Conservation (phyloP, 2,329 filamentous ascomycete species). For the Alternaria novae-zelandiae region DNA sequence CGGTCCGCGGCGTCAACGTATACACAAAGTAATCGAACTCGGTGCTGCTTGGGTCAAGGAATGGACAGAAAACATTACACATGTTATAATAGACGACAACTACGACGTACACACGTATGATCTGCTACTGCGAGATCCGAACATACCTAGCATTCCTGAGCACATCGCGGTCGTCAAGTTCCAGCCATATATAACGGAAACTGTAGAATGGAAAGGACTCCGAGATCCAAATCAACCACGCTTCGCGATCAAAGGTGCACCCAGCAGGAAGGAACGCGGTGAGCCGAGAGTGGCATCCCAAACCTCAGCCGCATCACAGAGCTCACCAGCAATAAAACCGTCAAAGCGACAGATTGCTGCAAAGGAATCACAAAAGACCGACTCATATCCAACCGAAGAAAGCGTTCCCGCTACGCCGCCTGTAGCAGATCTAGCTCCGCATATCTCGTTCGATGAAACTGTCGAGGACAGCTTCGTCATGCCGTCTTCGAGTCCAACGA, state of each 20-base stretch:
- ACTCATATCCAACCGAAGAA: constrained; percentile 49
- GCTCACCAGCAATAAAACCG: constrained; percentile 60
- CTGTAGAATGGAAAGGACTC: constrained; percentile 49
- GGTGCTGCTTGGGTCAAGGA: constrained; percentile 74
- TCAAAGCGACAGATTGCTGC: constrained; percentile 50
- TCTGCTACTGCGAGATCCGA: constrained; percentile 67
- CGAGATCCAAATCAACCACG: constrained; percentile 62
- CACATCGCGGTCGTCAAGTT: constrained; percentile 58
- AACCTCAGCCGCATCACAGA: constrained; percentile 23
- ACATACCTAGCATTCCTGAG: constrained; percentile 29
- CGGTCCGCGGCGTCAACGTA: constrained; percentile 70
- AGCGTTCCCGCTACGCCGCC: constrained; percentile 24
- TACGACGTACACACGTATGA: constrained; percentile 65
- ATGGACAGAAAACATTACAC: constrained; percentile 67
- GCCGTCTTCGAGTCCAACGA: constrained; percentile 11
- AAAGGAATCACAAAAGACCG: constrained; percentile 38
- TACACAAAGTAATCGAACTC: constrained; percentile 68
- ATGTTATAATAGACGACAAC: constrained; percentile 84
- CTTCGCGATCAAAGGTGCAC: constrained; percentile 65
- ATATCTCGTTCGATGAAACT: constrained; percentile 19
- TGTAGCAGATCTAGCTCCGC: background rate
- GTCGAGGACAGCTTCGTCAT: constrained; percentile 42
- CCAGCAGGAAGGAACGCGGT: constrained; percentile 10
- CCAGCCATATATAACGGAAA: constrained; percentile 54
- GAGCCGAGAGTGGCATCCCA: constrained; percentile 6